A percentile compares a stretch with the other conserved stretches of the same genome.
Conservation (phyloP, 2,329 filamentous ascomycete species). For the Elsinoe fawcettii region DNA sequence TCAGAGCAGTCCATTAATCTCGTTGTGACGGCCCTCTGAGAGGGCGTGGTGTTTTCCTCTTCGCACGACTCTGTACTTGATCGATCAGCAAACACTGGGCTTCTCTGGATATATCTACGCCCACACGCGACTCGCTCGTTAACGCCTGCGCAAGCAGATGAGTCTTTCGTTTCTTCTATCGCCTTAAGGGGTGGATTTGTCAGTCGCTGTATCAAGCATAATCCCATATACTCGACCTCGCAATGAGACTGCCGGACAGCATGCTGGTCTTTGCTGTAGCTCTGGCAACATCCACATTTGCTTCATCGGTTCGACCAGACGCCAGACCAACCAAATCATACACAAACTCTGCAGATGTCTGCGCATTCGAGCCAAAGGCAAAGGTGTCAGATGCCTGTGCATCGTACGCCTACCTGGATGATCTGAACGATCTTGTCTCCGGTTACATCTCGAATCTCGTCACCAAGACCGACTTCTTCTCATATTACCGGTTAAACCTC, state of each 20-base stretch:
- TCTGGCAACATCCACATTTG: constrained; percentile 26
- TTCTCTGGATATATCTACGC: neutral
- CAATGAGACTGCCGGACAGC: neutral
- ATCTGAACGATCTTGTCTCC: constrained; percentile 67
- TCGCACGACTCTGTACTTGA: neutral
- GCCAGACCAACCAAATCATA: neutral
- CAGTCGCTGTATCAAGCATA: neutral
- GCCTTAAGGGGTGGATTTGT: constrained; percentile 39
- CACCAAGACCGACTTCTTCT: constrained; percentile 90
- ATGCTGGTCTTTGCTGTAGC: constrained; percentile 21
- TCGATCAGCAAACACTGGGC: neutral
- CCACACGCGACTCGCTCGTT: neutral
- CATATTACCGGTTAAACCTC: constrained; percentile 90
- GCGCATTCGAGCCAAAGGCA: constrained; percentile 68
- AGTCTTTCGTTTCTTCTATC: constrained; percentile 41
- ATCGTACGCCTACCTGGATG: constrained; percentile 84
- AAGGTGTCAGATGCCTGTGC: constrained; percentile 93
- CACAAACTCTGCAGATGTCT: constrained; percentile 3
- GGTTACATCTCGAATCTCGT: constrained; percentile 75
- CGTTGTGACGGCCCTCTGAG: neutral
- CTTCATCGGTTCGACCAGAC: constrained; percentile 39
- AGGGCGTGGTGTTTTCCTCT: neutral
- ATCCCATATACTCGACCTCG: neutral
- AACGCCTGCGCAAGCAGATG: constrained; percentile 13
- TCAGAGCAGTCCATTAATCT: neutral